Conservation (phyloP, 129 eudicot genomes). For the Tanacetum coccineum region DNA sequence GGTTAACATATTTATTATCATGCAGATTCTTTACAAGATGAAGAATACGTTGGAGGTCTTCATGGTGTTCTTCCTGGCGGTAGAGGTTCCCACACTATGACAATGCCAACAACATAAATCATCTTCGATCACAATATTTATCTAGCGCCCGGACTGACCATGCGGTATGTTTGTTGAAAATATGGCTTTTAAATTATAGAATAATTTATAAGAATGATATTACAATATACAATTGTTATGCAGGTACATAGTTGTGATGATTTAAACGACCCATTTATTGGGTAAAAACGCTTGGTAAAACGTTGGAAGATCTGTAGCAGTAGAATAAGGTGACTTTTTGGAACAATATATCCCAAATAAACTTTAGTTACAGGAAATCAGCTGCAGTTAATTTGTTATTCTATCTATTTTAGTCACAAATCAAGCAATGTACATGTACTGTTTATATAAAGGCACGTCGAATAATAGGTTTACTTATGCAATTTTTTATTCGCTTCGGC, state of each 20-base stretch:
- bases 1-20: background rate
- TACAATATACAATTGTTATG: background rate
- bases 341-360: constrained; percentile 8
- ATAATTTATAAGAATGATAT: background rate
- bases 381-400: constrained; percentile 16
- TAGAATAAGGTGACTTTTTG: constrained; percentile 8
- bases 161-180: constrained; percentile 29
- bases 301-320: constrained; percentile 10
- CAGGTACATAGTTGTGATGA: constrained; percentile 21
- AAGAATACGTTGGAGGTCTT: constrained; percentile 44
- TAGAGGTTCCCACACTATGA: constrained; percentile 85
- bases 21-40: constrained; percentile 53
- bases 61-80: constrained; percentile 71
- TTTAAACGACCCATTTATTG: constrained; percentile 13
- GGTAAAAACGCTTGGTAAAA: constrained; percentile 7
- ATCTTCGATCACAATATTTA: constrained; percentile 16
- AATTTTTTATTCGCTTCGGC: background rate
- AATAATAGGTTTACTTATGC: background rate
- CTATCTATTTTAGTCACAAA: constrained; percentile 18
- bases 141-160: constrained; percentile 24
- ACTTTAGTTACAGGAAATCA: constrained; percentile 23
- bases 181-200: background rate
- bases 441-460: constrained; percentile 7
- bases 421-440: constrained; percentile 23
- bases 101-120: constrained; percentile 74